A percentile compares a stretch with the other conserved stretches of the same genome.
Conservation (phyloP, 2,329 filamentous ascomycete genomes). For the Eutypella sp. region DNA sequence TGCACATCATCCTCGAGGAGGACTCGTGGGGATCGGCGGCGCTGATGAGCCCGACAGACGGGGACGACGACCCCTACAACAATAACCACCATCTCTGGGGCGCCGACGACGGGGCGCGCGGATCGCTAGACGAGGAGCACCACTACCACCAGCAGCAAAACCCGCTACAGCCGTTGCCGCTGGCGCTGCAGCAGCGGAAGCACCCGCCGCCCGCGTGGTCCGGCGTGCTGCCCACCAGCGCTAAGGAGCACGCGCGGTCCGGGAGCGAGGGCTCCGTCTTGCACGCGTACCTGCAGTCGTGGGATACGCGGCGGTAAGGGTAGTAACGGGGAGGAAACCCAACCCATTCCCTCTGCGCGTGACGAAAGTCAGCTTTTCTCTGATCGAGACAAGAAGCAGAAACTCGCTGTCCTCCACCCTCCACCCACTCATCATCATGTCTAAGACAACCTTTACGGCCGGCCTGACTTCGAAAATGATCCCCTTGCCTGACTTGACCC, state of each 20-base stretch:
- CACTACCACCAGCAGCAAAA: not conserved
- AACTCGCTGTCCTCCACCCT: too few relatives aligned
- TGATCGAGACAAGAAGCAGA: too few relatives aligned
- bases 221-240: conserved; percentile 1
- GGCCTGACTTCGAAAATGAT: too few relatives aligned
- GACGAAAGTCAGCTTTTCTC: too few relatives aligned
- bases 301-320: not conserved
- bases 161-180: not conserved
- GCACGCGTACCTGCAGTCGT: not conserved
- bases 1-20: not conserved
- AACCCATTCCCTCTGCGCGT: too few relatives aligned
- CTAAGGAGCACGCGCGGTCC: not conserved
- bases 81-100: not conserved
- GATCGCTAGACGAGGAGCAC: not conserved
- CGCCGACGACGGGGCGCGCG: not conserved
- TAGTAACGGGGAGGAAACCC: not conserved
- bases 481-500: too few relatives aligned
- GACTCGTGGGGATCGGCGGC: not conserved
- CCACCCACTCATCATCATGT: too few relatives aligned
- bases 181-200: not conserved
- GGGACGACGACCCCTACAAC: not conserved
- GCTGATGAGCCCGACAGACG: not conserved
- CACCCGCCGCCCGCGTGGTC: not conserved
- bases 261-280: not conserved
- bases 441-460: too few relatives aligned